Base-by-base conservation (phyloP, 129 eudicot genomes). In the Flaveria brownii region DNA sequence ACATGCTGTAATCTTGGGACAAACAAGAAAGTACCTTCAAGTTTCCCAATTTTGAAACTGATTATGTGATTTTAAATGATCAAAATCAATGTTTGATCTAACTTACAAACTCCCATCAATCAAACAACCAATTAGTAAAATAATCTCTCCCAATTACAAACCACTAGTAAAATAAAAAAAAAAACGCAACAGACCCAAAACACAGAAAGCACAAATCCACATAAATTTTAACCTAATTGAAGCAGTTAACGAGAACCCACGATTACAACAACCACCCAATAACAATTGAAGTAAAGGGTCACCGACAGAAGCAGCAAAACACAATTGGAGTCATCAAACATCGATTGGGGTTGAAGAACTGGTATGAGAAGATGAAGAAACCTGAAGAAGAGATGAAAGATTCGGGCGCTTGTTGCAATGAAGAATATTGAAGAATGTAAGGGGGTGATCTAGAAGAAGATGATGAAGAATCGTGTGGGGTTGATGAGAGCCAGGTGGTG, bases 401-500 rank as follows among this genome's bases (percentile, higher is more conserved):
- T 77, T 45, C 69, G 41, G 7, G 72, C 28, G 26, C 3, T 61
- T 3, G 56, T 20, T 13, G 52, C 18, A 17, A 59, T 13, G n/a
- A 16, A 2, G 15, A 14, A 57, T 12, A 70, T n/a, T 23, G 23
- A 17, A 9, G 49, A 42, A n/a, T 56, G 56, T 74, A 71, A 61
- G 23, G 60, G 72, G 46, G 70, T 68, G 55, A 68, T 77, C 59
- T 25, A 57, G 75, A 74, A 68, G 33, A 1, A 10, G 80, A 36
- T 49, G 13, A 6, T 16, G 59, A 36, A 36, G 41, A 36, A 60
- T 18, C 42, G 15, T 61, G 72, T 69, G 66, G 85, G 85, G 68
- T 36, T 60, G n/a, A 76, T 70, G 77, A 68, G 68, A 64, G 65
- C 50, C 61, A 45, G 66, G 67, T 77, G 74, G 43, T 68, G 39